Base-by-base conservation (phyloP, 1,139 yeast genomes). In the Insectozyma bohioensis region DNA sequence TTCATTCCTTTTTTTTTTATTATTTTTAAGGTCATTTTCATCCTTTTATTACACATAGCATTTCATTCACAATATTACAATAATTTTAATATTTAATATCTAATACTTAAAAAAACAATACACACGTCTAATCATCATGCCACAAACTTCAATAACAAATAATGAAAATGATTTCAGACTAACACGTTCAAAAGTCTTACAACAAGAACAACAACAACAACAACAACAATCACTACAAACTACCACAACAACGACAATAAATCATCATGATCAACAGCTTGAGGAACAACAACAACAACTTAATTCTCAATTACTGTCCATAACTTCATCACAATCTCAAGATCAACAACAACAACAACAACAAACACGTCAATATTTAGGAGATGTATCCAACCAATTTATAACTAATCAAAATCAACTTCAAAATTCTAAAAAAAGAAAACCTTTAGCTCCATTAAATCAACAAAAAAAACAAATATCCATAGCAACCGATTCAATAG, bases 131-230 rank as follows among this genome's bases (percentile, higher is more conserved):
- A n/a, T n/a, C n/a, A 22, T 24, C 10, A 31, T 67, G 72, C 62
- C 67, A 18, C 64, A 58, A 48, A 49, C 62, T 11, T 21, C 39
- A 5, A 15, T 28, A 4, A 40, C 65, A 35, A 65, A 61, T 45
- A 66, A 68, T 52, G 75, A 68, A 45, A 68, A 68, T 48, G 71
- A 66, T 20, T 63, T 52, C 48, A 56, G 66, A 40, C 47, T 62
- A 37, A 53, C 66, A 24, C 52, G 68, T 37, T 53, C 66, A 17
- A 61, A 63, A 42, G 51, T 48, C 15, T 30, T 24, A 12, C 37
- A 35, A 14, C 39, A 30, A 24, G 37, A 33, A 17, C 17, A 23
- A 24, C 31, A 26, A n/a, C 32, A 16, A 12, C 14, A n/a, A 28
- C 31, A 17, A 26, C 33, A 10, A 23, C 24, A 13, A 24, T 33